A percentile compares a stretch with the other conserved stretches of the same genome.
These are phyloP conservation scores for Haplographium delicatum DNA, from an alignment of 495 filamentous ascomycete genomes.

Conservation along the genomic window DNA sequence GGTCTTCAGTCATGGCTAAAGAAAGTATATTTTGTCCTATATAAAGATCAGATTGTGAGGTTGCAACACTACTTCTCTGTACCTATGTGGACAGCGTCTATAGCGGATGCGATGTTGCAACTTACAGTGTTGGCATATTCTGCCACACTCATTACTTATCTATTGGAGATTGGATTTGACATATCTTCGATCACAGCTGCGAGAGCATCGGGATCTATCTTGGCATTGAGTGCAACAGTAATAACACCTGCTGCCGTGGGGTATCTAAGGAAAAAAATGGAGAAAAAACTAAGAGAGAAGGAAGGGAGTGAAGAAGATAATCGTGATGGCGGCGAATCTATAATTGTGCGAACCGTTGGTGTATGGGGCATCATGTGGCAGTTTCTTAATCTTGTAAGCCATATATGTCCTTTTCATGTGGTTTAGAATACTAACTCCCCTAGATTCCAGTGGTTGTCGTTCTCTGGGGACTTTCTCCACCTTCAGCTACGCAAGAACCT, in stretches of 20 bases:
- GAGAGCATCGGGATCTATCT: constrained; percentile 43
- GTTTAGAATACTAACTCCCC: too few relatives aligned
- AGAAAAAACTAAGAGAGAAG: not conserved
- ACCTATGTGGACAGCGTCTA: constrained; percentile 44
- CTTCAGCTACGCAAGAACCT: not conserved
- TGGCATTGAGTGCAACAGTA: constrained; percentile 41
- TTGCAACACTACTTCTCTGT: constrained; percentile 32
- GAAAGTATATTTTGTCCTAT: constrained; percentile 27
- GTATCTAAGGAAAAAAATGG: constrained; percentile 26
- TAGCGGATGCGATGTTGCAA: constrained; percentile 50
- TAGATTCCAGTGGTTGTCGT: constrained; percentile 35
- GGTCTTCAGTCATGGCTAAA: constrained; percentile 19
- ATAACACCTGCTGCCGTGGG: constrained; percentile 30
- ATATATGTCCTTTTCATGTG: not conserved
- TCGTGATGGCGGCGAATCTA: constrained; percentile 21
- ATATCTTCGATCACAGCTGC: constrained; percentile 47
- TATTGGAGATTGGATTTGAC: constrained; percentile 48
- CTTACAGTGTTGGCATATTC: constrained; percentile 55
- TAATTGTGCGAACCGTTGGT: constrained; percentile 29
- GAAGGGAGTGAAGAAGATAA: constrained; percentile 9
- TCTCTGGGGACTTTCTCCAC: constrained; percentile 31
- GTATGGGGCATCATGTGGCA: constrained; percentile 36
- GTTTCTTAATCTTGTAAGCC: constrained; percentile 31
- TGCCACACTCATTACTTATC: constrained; percentile 53
- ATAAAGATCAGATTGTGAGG: constrained; percentile 24